Base-by-base conservation (phyloP, 306 rosid species). In the Ochetophila trinervis region DNA sequence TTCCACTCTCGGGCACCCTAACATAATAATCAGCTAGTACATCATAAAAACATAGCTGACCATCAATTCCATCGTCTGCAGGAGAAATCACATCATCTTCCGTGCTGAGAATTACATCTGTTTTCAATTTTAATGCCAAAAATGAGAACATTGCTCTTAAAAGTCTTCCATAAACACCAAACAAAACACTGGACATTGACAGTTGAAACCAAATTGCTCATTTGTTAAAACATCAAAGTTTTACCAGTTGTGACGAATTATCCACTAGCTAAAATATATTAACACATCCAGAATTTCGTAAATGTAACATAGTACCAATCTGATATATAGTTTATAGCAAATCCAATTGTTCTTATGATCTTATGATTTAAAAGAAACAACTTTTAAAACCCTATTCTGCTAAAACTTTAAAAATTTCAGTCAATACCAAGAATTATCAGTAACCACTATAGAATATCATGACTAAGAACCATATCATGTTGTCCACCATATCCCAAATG, bases 21-120 rank as follows among this genome's bases (percentile, higher is more conserved):
- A 88, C 96, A 88, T 84, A 90, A 71, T 86, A 88, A 76, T 90
- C 94, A 67, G 96, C 96, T 77, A 93, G 97, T 59, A 94, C 96
- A 66, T 90, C 99, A 60, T 84, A 85, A 82, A 88, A 94, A 76
- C 95, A 90, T 37, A 90, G 68, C 6, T 75, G 84, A 66, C 78
- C 86, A 69, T 75, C 75, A 27, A 15, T 44, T 64, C 66, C 58
- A 52, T 88, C 79, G 56, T 75, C 79, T 36, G 81, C 87, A 24
- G 85, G 80, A 78, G 90, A 82, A 66, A 94, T 86, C 17, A n/a
- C 66, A 69, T 80, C 96, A 53, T 89, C 96, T 64, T 94, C 97
- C 76, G 72, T 68, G 84, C 80, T 74, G 76, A 85, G 60, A 80
- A 88, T 90, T 70, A 88, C 67, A 76, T 90, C 96, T 94, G 88